Conservation (phyloP, 2,329 filamentous ascomycete species). For the Pseudocercospora macadamiae region DNA sequence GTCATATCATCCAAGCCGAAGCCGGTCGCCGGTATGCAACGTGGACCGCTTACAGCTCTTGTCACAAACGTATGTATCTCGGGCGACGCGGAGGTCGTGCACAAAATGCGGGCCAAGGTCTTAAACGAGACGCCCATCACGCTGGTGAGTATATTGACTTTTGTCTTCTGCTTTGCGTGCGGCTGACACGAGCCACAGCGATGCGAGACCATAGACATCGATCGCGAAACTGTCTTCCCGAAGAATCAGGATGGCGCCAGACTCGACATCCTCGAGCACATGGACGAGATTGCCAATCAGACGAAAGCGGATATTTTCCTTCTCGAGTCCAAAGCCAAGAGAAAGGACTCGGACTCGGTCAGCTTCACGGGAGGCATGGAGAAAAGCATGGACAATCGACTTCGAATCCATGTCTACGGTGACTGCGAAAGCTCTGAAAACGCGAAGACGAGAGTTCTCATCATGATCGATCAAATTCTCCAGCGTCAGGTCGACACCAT, state of each 20-base stretch:
- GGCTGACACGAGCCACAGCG: constrained; percentile 61
- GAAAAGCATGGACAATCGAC: constrained; percentile 81
- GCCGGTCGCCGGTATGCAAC: constrained; percentile 55
- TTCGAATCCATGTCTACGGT: constrained; percentile 91
- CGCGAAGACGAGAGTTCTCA: constrained; percentile 91
- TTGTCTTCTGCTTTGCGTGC: not conserved
- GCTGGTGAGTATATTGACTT: constrained; percentile 66
- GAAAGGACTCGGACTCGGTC: constrained; percentile 75
- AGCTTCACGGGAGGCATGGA: constrained; percentile 77
- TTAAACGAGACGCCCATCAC: constrained; percentile 90
- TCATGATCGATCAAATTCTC: constrained; percentile 94
- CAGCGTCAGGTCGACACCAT: constrained; percentile 75
- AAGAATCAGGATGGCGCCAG: constrained; percentile 60
- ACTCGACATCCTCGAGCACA: constrained; percentile 75
- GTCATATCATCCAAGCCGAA: constrained; percentile 82
- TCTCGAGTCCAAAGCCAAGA: constrained; percentile 73
- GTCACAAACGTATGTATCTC: constrained; percentile 88
- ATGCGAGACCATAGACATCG: constrained; percentile 90
- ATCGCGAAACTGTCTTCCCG: constrained; percentile 84
- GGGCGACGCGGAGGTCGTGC: constrained; percentile 82
- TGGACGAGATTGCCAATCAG: constrained; percentile 83
- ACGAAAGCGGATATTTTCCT: constrained; percentile 97
- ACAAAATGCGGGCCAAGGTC: constrained; percentile 86
- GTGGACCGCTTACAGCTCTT: constrained; percentile 53
- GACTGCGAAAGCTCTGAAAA: constrained; percentile 95